These are phyloP conservation scores for Geosiphon pyriformis DNA, from an alignment of 192 early-diverging fungal genomes.

Conservation along the genomic window DNA sequence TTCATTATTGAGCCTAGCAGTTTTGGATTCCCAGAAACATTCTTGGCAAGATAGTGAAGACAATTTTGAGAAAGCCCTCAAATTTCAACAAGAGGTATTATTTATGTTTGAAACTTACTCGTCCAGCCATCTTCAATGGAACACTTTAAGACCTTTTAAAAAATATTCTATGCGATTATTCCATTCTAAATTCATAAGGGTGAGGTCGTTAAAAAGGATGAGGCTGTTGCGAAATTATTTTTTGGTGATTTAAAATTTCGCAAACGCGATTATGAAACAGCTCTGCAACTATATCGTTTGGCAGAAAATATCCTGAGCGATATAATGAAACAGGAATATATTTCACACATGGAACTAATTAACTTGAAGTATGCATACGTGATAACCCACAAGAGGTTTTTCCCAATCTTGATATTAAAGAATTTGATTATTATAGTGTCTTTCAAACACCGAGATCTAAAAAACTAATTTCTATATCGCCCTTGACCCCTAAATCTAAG, in stretches of 20 bases:
- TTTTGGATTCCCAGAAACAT: constrained; percentile 46
- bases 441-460: constrained; percentile 49
- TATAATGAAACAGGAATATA: constrained; percentile 49
- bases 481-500: constrained; percentile 2
- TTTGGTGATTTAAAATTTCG: constrained; percentile 46
- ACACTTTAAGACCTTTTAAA: too few species aligned
- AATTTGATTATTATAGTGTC: constrained; percentile 24
- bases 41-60: constrained; percentile 40
- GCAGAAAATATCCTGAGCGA: constrained; percentile 45
- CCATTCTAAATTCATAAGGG: background rate
- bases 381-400: background rate
- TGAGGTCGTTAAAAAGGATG: constrained; percentile 15
- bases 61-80: constrained; percentile 32
- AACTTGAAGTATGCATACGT: constrained; percentile 31
- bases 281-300: constrained; percentile 41
- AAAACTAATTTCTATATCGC: constrained; percentile 15
- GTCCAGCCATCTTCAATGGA: too few species aligned
- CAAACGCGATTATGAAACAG: constrained; percentile 32
- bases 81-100: constrained; percentile 24
- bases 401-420: too few species aligned
- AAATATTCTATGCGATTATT: too few species aligned
- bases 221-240: constrained; percentile 8
- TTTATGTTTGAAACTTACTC: background rate
- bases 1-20: constrained; percentile 47
- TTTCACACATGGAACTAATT: constrained; percentile 45